Conservation (phyloP, 2,329 filamentous ascomycete genomes). For the Cadophora malorum region DNA sequence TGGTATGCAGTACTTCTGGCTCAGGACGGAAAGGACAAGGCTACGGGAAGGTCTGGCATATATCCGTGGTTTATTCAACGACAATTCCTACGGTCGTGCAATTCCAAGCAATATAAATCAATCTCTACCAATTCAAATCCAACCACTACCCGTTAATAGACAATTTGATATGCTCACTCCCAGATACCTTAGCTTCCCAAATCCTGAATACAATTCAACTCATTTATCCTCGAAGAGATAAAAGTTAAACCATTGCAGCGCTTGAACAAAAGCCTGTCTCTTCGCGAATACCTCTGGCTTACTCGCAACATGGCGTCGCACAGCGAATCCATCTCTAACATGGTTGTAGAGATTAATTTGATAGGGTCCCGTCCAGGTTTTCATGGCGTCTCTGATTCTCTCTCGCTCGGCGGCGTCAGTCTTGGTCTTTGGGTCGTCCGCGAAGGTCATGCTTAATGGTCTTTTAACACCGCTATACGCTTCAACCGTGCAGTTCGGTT, state of each 20-base stretch:
- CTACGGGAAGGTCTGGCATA: too few relatives aligned
- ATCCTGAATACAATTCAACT: not conserved
- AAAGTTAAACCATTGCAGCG: slow-evolving; percentile 69
- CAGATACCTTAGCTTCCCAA: not conserved
- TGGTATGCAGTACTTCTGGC: too few relatives aligned
- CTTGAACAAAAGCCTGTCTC: slow-evolving; percentile 80
- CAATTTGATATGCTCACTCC: too few relatives aligned
- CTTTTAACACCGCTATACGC: not conserved
- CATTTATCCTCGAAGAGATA: slow-evolving; percentile 57
- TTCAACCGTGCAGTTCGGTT: too few relatives aligned
- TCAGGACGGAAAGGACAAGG: too few relatives aligned
- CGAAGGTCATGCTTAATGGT: slow-evolving; percentile 23
- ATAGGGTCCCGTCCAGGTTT: slow-evolving; percentile 29
- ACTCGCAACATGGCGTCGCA: slow-evolving; percentile 63
- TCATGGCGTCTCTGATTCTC: not conserved
- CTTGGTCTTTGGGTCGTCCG: slow-evolving; percentile 12
- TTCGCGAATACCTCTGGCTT: slow-evolving; percentile 69
- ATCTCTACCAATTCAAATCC: too few relatives aligned
- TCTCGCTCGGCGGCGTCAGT: not conserved
- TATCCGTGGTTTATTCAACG: too few relatives aligned
- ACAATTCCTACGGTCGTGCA: too few relatives aligned
- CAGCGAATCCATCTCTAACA: slow-evolving; percentile 75
- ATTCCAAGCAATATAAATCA: too few relatives aligned
- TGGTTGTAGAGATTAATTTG: slow-evolving; percentile 77
- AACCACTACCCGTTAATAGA: too few relatives aligned